phyloP scores from a whole-genome alignment of 2,329 filamentous ascomycete species.

The Seiridium cupressi region DNA sequence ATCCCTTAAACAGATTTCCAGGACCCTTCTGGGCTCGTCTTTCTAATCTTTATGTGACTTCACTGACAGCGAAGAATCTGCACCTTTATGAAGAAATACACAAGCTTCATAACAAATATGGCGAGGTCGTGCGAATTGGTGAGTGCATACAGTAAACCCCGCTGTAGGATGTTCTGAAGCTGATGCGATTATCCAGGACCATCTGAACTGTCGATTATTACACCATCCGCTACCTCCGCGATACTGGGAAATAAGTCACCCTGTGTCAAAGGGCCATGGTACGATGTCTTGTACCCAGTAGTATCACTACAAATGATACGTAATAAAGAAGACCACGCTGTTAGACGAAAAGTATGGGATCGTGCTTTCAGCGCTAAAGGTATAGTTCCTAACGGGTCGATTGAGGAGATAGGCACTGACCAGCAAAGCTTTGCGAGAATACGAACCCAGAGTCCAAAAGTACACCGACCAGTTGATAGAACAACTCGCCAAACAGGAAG shows the following conservation, averaged over 20 bases:
- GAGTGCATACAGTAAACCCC: neutral
- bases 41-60: constrained; percentile 4
- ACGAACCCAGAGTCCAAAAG: constrained; percentile 19
- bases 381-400: neutral
- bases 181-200: neutral
- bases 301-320: neutral
- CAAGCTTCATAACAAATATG: constrained; percentile 28
- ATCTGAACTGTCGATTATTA: neutral
- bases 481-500: constrained; percentile 12
- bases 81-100: constrained; percentile 1
- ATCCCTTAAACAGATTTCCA: constrained; percentile 4
- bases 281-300: neutral
- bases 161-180: neutral
- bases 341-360: neutral
- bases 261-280: constrained; percentile 3
- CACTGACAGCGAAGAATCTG: neutral
- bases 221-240: neutral
- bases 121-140: constrained; percentile 38
- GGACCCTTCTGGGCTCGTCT: constrained; percentile 6
- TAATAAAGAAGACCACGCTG: neutral
- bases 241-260: neutral
- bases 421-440: constrained; percentile 16
- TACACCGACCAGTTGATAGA: constrained; percentile 19
- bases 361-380: neutral
- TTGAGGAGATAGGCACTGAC: neutral